Evolutionary conservation across 1,284 basidiomycete genomes (phyloP).

Genomic region (Cutaneotrichosporon spelunceum): DNA sequence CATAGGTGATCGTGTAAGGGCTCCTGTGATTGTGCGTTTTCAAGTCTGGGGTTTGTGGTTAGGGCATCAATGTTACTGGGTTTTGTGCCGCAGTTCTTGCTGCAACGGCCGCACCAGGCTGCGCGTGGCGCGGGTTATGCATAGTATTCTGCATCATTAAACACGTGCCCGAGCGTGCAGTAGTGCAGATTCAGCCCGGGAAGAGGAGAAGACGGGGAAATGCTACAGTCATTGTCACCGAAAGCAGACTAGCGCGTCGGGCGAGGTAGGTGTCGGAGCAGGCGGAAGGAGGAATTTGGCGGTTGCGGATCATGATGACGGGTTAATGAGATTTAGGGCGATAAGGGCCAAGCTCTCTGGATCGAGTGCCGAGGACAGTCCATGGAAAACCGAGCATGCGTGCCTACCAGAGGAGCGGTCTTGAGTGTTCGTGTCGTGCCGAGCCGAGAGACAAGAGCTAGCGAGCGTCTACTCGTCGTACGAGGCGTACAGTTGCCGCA

Average conservation of each 20-base stretch:
- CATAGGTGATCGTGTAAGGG: background rate
- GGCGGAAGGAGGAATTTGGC: background rate
- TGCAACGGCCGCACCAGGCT: background rate
- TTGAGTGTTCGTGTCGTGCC: slow-evolving; percentile 1
- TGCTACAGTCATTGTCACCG: slow-evolving; percentile 6
- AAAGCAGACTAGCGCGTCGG: slow-evolving; percentile 1
- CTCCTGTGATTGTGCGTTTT: background rate
- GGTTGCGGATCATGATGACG: background rate
- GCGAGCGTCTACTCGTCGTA: slow-evolving; percentile 4
- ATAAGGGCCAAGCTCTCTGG: background rate
- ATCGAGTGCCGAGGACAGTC: background rate
- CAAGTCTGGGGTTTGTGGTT: background rate
- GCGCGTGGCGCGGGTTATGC: background rate
- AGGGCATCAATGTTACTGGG: background rate
- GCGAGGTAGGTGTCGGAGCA: background rate
- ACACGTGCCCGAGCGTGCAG: slow-evolving; percentile 9
- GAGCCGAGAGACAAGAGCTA: background rate
- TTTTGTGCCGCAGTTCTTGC: background rate
- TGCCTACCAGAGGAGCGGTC: background rate
- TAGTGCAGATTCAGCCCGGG: background rate
- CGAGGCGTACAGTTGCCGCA: slow-evolving; percentile 55
- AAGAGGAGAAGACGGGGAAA: slow-evolving; percentile 3
- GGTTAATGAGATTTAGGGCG: background rate
- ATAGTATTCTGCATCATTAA: slow-evolving; percentile 17
- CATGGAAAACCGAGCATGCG: background rate